Evolutionary conservation across 108 stramenopile genomes (phyloP).

Genomic region (Discostella pseudostelligera): DNA sequence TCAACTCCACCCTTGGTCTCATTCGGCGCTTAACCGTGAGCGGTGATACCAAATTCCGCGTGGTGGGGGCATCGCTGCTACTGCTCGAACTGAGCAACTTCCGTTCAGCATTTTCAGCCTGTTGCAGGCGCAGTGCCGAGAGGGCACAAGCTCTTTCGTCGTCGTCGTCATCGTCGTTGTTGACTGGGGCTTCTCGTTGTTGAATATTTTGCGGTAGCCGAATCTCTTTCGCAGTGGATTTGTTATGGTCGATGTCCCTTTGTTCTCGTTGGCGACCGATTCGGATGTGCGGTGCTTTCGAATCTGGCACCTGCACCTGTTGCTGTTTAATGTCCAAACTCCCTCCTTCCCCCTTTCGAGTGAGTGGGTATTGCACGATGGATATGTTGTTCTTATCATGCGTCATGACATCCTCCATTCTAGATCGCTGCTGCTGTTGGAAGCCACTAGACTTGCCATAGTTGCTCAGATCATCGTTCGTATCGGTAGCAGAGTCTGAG

Average conservation of each 20-base stretch:
- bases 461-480: too few relatives aligned
- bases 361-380: slow-evolving; percentile 6
- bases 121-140: slow-evolving; percentile 27
- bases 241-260: background rate
- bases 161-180: background rate
- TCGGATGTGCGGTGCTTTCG: background rate
- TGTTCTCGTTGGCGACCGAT: background rate
- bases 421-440: too few relatives aligned
- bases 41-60: slow-evolving; percentile 72
- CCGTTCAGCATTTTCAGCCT: slow-evolving; percentile 58
- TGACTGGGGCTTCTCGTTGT: slow-evolving; percentile 14
- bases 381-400: background rate
- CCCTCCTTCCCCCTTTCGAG: background rate
- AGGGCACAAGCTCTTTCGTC: slow-evolving; percentile 12
- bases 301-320: background rate
- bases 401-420: background rate
- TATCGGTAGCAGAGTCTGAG: too few relatives aligned
- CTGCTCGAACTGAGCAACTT: slow-evolving; percentile 58
- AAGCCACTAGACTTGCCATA: too few relatives aligned
- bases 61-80: background rate
- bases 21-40: slow-evolving; percentile 80
- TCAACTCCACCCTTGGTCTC: slow-evolving; percentile 68
- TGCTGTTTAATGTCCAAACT: background rate
- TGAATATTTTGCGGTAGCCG: background rate
- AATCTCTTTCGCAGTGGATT: background rate